phyloP scores from a whole-genome alignment of 169 alveolate species.

The Plasmodium blacklocki region DNA sequence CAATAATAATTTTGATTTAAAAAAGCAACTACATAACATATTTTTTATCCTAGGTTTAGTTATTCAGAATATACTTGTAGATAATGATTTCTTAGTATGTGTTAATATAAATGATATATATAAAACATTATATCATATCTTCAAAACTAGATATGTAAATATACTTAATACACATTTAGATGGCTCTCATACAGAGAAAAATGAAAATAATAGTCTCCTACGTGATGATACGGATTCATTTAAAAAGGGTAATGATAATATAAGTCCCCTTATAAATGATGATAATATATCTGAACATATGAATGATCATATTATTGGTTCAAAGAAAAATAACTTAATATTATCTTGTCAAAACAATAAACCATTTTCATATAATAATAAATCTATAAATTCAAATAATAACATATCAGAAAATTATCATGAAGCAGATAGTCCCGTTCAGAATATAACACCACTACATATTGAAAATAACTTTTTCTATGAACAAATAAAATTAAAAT shows the following conservation, averaged over 20 bases:
- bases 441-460: neutral
- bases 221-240: neutral
- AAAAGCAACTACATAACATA: conserved; percentile 23
- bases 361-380: no score
- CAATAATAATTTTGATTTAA: conserved; percentile 8
- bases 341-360: neutral
- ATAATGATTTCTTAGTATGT: conserved; percentile 34
- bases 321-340: neutral
- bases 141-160: conserved; percentile 18
- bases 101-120: conserved; percentile 56
- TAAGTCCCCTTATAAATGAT: no score
- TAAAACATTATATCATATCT: conserved; percentile 28
- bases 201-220: neutral
- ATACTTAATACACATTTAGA: conserved; percentile 12
- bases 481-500: conserved; percentile 44
- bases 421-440: neutral
- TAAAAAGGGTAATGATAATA: neutral
- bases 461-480: neutral
- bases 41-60: conserved; percentile 46
- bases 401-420: no score
- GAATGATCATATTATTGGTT: neutral
- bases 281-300: neutral
- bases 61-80: conserved; percentile 42
- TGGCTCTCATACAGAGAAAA: neutral
- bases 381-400: no score